Evolutionary conservation across 495 filamentous ascomycete genomes (phyloP), one percentile per base, ranked within the genome.

Genomic region (Jackrogersella multiformis): DNA sequence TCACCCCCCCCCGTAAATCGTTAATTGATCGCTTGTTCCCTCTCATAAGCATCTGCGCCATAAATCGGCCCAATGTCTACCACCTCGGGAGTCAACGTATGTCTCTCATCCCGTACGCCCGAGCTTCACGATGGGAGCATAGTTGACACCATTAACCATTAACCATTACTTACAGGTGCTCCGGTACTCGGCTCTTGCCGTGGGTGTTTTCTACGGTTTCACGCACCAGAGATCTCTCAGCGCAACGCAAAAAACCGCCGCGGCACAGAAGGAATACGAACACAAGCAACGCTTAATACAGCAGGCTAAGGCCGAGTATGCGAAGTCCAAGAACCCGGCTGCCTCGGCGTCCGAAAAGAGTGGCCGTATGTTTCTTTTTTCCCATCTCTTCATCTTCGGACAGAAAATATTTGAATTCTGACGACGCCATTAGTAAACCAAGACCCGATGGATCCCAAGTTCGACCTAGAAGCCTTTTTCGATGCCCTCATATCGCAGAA

Each of bases 131-230:
- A 44, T 51, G 2, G 42, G 24, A 26, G 28, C 49, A 34, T 56
- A 52, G 71, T 63, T 71, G 52, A 72, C 54, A 64, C 16, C 39
- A 23, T 46, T 61, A n/a, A n/a, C n/a, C n/a, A n/a, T n/a, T n/a
- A n/a, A n/a, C n/a, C n/a, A n/a, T n/a, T n/a, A n/a, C 56, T 57
- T 66, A 57, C 78, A 99, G 96, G 93, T 99, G 77, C 85, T 98
- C 79, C 93, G 95, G 74, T 99, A 93, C 81, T 90, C 91, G 67
- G 93, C 93, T 74, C 90, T 98, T 65, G 89, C 86, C 70, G 79
- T 90, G 72, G 95, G 95, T 78, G 80, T 97, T 73, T 85, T 96
- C 77, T 98, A 98, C 82, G 95, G 95, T 77, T 81, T 97, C 78
- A 91, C 87, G 76, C 93, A 97, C 84, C 96, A 99, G 81, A 84